Evolutionary conservation across 1,139 yeast species (phyloP), one percentile per base, ranked within the genome.

Genomic region (Protomyces inundatus): DNA sequence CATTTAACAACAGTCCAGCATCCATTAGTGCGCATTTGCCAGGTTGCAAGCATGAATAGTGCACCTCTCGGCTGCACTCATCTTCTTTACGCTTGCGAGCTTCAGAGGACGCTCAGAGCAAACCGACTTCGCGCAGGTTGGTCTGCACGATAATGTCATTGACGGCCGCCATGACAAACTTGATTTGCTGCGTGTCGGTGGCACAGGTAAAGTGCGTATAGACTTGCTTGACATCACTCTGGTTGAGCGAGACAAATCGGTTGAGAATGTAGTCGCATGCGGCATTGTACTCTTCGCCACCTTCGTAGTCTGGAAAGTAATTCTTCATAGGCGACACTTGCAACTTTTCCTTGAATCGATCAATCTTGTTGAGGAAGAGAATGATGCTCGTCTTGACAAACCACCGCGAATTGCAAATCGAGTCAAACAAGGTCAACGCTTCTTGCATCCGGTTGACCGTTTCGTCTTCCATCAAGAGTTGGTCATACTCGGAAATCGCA

Each of bases 121-220:
- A 79, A 0, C 98, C 98, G 71, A 95, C 87, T 73, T 84, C 84
- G 73, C 86, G 84, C 73, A 93, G 76, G 72, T 88, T 90, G 71
- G 87, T 88, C 73, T 89, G 95, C 51, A 91, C 83, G 59, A 93
- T 84, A 82, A 90, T 81, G 75, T 93, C 98, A 0, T 97, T 90
- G 5, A 90, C 97, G 0, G 98, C 98, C 9, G 89, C 83, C 68
- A 93, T 79, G 56, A 58, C 66, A 46, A 64, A 60, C 56, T 57
- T 55, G 50, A 67, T 67, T 54, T 70, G 71, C 64, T 82, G 80
- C 0, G 96, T 84, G 74, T 95, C 98, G 0, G 98, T 93, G 1
- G 99, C 99, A 77, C 97, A 90, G 0, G 98, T 95, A 69, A 91
- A 79, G 75, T 90, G 97, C 35, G 90, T 87, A 73, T 95, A 95